Evolutionary conservation across 2,329 filamentous ascomycete species (phyloP), one percentile per base, ranked within the genome.

Genomic region (Zymoseptoria tritici): DNA sequence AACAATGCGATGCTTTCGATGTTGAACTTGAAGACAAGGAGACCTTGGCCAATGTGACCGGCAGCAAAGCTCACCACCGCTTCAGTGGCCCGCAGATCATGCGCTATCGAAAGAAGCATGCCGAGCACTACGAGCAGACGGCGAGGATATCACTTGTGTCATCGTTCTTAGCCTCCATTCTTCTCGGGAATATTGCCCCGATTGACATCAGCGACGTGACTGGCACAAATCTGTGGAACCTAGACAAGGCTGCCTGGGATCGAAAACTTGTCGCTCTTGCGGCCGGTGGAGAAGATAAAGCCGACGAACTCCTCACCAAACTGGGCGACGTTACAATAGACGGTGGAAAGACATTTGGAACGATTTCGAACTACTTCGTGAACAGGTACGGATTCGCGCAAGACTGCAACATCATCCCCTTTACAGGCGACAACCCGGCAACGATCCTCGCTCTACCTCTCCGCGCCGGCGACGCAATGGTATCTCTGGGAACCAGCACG

Each of bases 81-180:
- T 99, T 99, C 78, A 97, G 93, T 24, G 94, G 94, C n/a, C 89
- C 91, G 2, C 94, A 99, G 75, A 97, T 99, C 69, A 84, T 97
- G 75, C 85, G 92, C 11, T 91, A 97, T 73, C 87, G 88, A 66
- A 83, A 85, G 59, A 89, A 89, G 65, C 84, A 92, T 65, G 90
- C 93, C 0, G 83, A 89, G 4, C 87, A 91, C 66, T 97, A 97
- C 75, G 81, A 83, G 62, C 83, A 85, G 29, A 96, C 94, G 0
- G 81, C 85, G 9, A 86, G 91, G 59, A 96, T 99, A 71, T 95
- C 91, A 1, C 87, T 97, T 52, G 92, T 97, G 13, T 97, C 93
- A 0, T 97, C 93, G 0, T 99, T 96, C 80, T 81, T 97, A 56
- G 92, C 93, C 2, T 97, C 93, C 0, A 75, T 97, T 16, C 89